Conservation (phyloP, 75 land plant species). For the Picea sitchensis region DNA sequence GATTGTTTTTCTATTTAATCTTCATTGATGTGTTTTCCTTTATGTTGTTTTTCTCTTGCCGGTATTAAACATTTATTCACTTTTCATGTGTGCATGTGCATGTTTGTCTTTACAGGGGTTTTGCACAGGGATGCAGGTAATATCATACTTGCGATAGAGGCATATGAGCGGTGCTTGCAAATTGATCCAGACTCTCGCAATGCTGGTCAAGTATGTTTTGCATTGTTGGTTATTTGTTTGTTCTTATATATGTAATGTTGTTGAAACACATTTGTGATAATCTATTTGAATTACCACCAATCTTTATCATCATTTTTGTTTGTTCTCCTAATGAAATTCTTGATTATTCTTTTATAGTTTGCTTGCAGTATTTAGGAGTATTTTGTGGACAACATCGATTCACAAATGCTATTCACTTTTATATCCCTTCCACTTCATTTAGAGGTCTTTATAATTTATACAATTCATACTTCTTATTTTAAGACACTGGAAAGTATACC, state of each 20-base stretch:
- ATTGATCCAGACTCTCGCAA: conserved; percentile 99
- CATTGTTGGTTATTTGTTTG: background rate
- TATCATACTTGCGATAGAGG: conserved; percentile 82
- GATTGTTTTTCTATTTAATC: background rate
- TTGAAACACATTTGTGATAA: too few relatives aligned
- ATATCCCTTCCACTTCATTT: too few relatives aligned
- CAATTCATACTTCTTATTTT: too few relatives aligned
- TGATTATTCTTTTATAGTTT: too few relatives aligned
- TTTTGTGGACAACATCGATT: too few relatives aligned
- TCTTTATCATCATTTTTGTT: too few relatives aligned
- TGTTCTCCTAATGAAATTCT: too few relatives aligned
- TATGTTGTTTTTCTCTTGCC: background rate
- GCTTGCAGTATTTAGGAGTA: too few relatives aligned
- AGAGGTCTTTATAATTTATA: too few relatives aligned
- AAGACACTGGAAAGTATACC: too few relatives aligned
- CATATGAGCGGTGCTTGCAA: conserved; percentile 94
- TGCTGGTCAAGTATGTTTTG: conserved; percentile 90
- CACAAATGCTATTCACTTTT: too few relatives aligned
- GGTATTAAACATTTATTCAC: background rate
- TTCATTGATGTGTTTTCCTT: conserved; percentile 3
- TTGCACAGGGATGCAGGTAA: conserved; percentile 97
- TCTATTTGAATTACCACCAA: too few relatives aligned
- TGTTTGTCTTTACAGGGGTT: conserved; percentile 54
- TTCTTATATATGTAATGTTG: background rate
- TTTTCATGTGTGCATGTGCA: conserved; percentile 7